Evolutionary conservation across 495 filamentous ascomycete species (phyloP).

Genomic region (Poronia punctata): DNA sequence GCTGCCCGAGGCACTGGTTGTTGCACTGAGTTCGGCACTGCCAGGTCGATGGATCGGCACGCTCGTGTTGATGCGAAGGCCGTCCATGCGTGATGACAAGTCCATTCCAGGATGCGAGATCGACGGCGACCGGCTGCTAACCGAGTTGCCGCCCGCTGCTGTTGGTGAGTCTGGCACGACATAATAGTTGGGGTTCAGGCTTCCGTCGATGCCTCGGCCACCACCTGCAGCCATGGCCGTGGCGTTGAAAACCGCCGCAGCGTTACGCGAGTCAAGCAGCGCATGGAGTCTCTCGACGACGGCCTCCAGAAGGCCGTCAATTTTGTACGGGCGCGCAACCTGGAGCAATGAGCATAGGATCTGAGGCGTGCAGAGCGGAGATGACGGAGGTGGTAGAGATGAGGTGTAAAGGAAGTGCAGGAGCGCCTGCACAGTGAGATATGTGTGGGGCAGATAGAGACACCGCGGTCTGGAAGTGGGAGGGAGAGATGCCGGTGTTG

Average conservation of each 20-base stretch:
- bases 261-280: slow-evolving; percentile 84
- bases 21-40: slow-evolving; percentile 44
- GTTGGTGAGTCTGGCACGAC: slow-evolving; percentile 15
- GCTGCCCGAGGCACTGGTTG: slow-evolving; percentile 39
- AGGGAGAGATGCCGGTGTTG: slow-evolving; percentile 46
- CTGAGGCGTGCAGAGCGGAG: slow-evolving; percentile 83
- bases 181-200: slow-evolving; percentile 43
- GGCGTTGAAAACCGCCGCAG: slow-evolving; percentile 95
- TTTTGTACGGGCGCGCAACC: slow-evolving; percentile 83
- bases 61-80: slow-evolving; percentile 35
- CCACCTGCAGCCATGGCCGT: slow-evolving; percentile 97
- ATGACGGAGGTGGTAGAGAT: slow-evolving; percentile 64
- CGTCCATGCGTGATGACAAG: slow-evolving; percentile 13
- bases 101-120: slow-evolving; percentile 19
- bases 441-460: slow-evolving; percentile 88
- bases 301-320: slow-evolving; percentile 87
- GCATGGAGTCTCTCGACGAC: slow-evolving; percentile 87
- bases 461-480: slow-evolving; percentile 73
- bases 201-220: slow-evolving; percentile 60
- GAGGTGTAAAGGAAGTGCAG: slow-evolving; percentile 92
- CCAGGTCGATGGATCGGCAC: slow-evolving; percentile 27
- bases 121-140: slow-evolving; percentile 15
- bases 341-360: slow-evolving; percentile 93
- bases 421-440: slow-evolving; percentile 77
- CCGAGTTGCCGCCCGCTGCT: slow-evolving; percentile 7